Percentiles rank a stretch among this genome's conserved stretches.
Evolutionary conservation across 768 basidiomycete species (phyloP).

Genomic region (Amanita rubescens): DNA sequence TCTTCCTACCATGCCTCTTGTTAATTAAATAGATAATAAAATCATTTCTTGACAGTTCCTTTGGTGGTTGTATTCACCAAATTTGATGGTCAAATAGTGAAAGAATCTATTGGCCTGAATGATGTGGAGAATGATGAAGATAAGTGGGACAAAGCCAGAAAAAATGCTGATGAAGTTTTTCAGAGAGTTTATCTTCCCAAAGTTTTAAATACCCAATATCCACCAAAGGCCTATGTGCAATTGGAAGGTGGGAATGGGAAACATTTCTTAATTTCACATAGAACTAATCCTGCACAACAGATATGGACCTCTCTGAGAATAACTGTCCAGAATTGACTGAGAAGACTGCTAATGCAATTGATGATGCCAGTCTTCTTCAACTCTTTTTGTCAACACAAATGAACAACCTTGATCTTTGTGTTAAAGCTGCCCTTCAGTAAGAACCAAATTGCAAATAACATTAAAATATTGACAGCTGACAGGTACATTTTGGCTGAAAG

Average conservation of each 20-base stretch:
- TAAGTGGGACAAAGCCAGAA: conserved; percentile 6
- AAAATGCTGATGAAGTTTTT: conserved; percentile 12
- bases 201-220: conserved; percentile 9
- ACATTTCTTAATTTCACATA: neutral
- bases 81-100: too few relatives aligned
- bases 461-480: too few relatives aligned
- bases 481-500: too few relatives aligned
- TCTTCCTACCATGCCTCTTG: too few relatives aligned
- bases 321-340: neutral
- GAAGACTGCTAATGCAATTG: neutral
- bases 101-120: too few relatives aligned
- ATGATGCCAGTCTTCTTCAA: neutral
- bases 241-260: conserved; percentile 11
- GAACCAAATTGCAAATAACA: neutral
- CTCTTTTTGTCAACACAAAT: neutral
- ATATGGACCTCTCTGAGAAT: neutral
- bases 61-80: too few relatives aligned
- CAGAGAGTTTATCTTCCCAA: conserved; percentile 11
- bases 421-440: neutral
- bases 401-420: conserved; percentile 11
- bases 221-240: conserved; percentile 13
- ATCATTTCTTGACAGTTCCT: too few relatives aligned
- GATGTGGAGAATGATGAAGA: conserved; percentile 2
- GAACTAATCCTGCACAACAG: neutral
- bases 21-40: too few relatives aligned